phyloP scores from a whole-genome alignment of 2,329 filamentous ascomycete genomes.

The Phialophora tarda region DNA sequence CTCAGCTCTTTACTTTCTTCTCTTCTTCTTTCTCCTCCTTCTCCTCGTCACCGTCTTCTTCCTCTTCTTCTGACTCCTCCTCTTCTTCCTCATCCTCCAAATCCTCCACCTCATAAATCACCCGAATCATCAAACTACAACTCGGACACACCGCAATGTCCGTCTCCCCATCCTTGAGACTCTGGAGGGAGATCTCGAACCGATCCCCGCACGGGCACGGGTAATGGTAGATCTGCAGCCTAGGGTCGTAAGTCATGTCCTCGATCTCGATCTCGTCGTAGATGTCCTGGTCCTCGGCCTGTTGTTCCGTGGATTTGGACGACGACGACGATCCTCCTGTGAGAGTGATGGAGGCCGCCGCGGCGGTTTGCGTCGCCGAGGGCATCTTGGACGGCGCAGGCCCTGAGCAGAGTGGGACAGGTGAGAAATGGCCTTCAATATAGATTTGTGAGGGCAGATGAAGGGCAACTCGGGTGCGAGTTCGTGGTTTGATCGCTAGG shows the following conservation, averaged over 20 bases:
- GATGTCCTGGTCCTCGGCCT: slow-evolving; percentile 68
- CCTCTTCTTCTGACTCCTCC: slow-evolving; percentile 10
- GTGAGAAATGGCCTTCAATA: neutral
- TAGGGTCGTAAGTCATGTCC: slow-evolving; percentile 90
- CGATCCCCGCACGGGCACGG: slow-evolving; percentile 96
- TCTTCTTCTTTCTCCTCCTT: neutral
- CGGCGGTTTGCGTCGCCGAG: slow-evolving; percentile 19
- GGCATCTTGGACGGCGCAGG: slow-evolving; percentile 12
- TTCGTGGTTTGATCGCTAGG: neutral
- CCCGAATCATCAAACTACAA: slow-evolving; percentile 93
- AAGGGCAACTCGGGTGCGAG: too few species aligned
- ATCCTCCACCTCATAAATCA: slow-evolving; percentile 85
- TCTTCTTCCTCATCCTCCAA: slow-evolving; percentile 43
- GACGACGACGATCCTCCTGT: slow-evolving; percentile 10
- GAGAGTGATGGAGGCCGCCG: slow-evolving; percentile 23
- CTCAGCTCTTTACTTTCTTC: neutral
- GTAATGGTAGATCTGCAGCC: slow-evolving; percentile 88
- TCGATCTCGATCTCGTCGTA: slow-evolving; percentile 99
- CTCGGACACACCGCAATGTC: slow-evolving; percentile 98
- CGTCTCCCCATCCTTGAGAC: slow-evolving; percentile 78
- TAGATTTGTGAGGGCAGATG: too few species aligned
- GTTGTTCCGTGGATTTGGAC: slow-evolving; percentile 2
- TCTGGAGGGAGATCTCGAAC: slow-evolving; percentile 86
- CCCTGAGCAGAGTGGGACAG: neutral
- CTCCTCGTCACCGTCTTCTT: too few species aligned